These are phyloP conservation scores for Leccinum rimulosum DNA, from an alignment of 768 basidiomycete genomes.

Conservation along the genomic window DNA sequence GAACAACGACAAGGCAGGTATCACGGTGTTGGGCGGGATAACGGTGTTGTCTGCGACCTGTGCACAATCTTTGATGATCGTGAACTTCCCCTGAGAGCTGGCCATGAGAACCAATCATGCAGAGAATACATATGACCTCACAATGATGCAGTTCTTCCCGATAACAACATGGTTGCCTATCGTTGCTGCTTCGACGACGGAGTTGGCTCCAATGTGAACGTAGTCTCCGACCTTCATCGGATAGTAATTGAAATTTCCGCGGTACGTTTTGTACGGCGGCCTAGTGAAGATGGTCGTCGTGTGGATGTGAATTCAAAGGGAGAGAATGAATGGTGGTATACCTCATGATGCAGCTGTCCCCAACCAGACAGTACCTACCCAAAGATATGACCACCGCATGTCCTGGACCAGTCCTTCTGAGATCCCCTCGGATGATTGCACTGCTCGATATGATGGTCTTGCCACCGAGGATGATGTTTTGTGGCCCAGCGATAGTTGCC, in stretches of 20 bases:
- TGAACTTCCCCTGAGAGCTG: conserved; percentile 79
- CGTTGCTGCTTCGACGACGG: conserved; percentile 89
- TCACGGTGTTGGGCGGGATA: conserved; percentile 87
- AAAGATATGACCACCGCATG: conserved; percentile 93
- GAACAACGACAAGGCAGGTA: conserved; percentile 85
- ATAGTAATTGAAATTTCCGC: conserved; percentile 93
- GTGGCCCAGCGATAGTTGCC: conserved; percentile 87
- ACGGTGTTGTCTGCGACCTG: conserved; percentile 87
- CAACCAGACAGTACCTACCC: conserved; percentile 89
- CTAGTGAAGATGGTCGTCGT: conserved; percentile 33
- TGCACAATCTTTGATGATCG: conserved; percentile 94
- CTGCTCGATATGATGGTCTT: conserved; percentile 93
- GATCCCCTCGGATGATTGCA: conserved; percentile 91
- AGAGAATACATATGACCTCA: conserved; percentile 35
- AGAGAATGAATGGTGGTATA: conserved; percentile 30
- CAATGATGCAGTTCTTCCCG: conserved; percentile 93
- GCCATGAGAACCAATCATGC: conserved; percentile 1
- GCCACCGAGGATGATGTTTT: conserved; percentile 96
- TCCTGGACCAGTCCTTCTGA: conserved; percentile 84
- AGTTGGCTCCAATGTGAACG: conserved; percentile 88
- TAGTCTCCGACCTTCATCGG: conserved; percentile 97
- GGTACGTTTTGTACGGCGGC: conserved; percentile 87
- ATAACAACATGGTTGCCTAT: conserved; percentile 95
- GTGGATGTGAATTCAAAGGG: not conserved
- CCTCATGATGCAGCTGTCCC: conserved; percentile 89